A percentile compares a stretch with the other conserved stretches of the same genome.
Conservation (phyloP, 1,139 yeast genomes). For the Geotrichum histeridarum region DNA sequence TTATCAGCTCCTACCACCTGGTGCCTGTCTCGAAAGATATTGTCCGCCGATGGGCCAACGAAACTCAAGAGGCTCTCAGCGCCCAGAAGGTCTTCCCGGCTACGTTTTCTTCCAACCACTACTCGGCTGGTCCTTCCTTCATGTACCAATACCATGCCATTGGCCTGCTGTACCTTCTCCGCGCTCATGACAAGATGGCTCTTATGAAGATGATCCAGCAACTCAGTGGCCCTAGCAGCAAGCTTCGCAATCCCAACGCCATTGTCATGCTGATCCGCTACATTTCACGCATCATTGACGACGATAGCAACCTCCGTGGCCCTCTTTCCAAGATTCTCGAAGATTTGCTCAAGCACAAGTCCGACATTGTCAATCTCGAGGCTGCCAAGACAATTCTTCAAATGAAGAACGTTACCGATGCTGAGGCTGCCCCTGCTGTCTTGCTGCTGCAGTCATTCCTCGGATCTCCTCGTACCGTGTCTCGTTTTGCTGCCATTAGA, state of each 20-base stretch:
- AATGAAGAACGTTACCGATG: slow-evolving; percentile 56
- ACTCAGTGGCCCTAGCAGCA: slow-evolving; percentile 51
- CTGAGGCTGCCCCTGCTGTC: slow-evolving; percentile 61
- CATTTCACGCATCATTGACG: slow-evolving; percentile 67
- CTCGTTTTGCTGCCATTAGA: slow-evolving; percentile 90
- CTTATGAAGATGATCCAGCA: slow-evolving; percentile 84
- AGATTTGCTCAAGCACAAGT: slow-evolving; percentile 71
- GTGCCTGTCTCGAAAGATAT: slow-evolving; percentile 87
- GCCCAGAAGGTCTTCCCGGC: slow-evolving; percentile 50
- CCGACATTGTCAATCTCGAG: slow-evolving; percentile 88
- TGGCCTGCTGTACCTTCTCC: slow-evolving; percentile 80
- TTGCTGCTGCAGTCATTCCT: slow-evolving; percentile 69
- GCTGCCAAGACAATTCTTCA: slow-evolving; percentile 79
- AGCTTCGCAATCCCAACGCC: slow-evolving; percentile 49
- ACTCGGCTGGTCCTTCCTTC: slow-evolving; percentile 40
- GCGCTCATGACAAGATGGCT: slow-evolving; percentile 92
- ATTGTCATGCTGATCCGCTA: slow-evolving; percentile 80
- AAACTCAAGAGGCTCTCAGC: slow-evolving; percentile 83
- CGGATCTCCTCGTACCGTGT: slow-evolving; percentile 83
- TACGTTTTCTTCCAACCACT: slow-evolving; percentile 41
- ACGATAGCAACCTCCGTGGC: slow-evolving; percentile 43
- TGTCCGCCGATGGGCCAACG: slow-evolving; percentile 89
- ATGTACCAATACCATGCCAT: slow-evolving; percentile 95
- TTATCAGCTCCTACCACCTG: slow-evolving; percentile 83
- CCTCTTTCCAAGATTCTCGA: slow-evolving; percentile 60